A percentile compares a stretch with the other conserved stretches of the same genome.
phyloP scores from a whole-genome alignment of 176 grass and related monocot species.

The Pontederia paniculata region DNA sequence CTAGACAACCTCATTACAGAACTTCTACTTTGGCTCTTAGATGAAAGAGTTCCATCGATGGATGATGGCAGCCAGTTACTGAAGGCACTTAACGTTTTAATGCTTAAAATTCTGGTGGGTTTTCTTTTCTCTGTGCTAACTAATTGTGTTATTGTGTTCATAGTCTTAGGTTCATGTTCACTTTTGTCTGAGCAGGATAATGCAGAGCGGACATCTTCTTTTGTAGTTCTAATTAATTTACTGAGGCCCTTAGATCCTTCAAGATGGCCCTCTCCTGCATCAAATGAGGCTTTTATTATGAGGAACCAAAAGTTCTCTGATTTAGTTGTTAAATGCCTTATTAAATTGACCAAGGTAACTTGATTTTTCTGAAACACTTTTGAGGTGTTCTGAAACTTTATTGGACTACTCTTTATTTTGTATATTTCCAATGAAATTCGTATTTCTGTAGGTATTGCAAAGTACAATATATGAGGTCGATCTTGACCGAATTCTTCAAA shows the following conservation, averaged over 20 bases:
- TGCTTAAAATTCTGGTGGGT: slow-evolving; percentile 96
- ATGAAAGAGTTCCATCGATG: slow-evolving; percentile 96
- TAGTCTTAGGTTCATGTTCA: neutral
- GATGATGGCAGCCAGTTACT: slow-evolving; percentile 97
- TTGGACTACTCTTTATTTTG: neutral
- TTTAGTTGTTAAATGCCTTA: slow-evolving; percentile 97
- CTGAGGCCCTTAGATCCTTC: slow-evolving; percentile 81
- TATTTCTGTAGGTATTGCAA: slow-evolving; percentile 73
- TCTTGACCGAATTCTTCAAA: slow-evolving; percentile 92
- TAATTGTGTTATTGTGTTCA: neutral
- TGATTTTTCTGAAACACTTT: no score
- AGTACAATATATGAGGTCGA: slow-evolving; percentile 94
- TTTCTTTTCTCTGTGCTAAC: slow-evolving; percentile 3
- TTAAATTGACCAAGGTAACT: slow-evolving; percentile 95
- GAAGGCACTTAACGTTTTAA: slow-evolving; percentile 94
- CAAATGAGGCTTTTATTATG: slow-evolving; percentile 46
- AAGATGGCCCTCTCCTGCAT: slow-evolving; percentile 68
- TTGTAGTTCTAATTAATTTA: slow-evolving; percentile 81
- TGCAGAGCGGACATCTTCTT: slow-evolving; percentile 90
- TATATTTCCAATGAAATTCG: neutral
- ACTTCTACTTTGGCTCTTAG: slow-evolving; percentile 97
- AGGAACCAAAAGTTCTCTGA: slow-evolving; percentile 98
- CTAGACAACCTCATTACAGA: slow-evolving; percentile 96
- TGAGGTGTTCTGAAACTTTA: neutral
- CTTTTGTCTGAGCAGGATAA: slow-evolving; percentile 65